Percentiles rank a stretch among this genome's conserved stretches.
These are phyloP conservation scores for Daldinia sp. DNA, from an alignment of 2,329 filamentous ascomycete genomes.

Conservation along the genomic window DNA sequence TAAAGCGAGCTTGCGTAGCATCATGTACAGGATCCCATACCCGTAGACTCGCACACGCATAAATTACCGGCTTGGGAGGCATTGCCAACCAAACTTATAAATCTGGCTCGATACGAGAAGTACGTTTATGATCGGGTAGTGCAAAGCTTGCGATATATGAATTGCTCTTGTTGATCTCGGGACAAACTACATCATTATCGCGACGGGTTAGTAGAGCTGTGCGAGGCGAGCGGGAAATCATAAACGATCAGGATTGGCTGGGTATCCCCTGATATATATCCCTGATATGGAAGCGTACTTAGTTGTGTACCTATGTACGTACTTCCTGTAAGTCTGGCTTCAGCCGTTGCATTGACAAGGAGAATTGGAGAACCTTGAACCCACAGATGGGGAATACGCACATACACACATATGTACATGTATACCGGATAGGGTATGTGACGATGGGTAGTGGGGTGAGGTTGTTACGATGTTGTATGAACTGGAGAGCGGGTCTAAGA, in stretches of 20 bases:
- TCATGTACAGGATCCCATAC: constrained; percentile 31
- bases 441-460: constrained; percentile 44
- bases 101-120: constrained; percentile 28
- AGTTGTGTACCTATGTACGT: constrained; percentile 14
- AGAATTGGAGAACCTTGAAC: constrained; percentile 36
- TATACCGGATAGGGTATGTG: constrained; percentile 10
- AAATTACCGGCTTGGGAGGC: constrained; percentile 19
- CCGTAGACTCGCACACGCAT: constrained; percentile 29
- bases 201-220: constrained; percentile 37
- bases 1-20: constrained; percentile 41
- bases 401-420: background rate
- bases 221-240: constrained; percentile 37
- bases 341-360: constrained; percentile 40
- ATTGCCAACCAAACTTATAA: constrained; percentile 23
- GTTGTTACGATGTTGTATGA: constrained; percentile 39
- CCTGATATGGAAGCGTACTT: constrained; percentile 22
- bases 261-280: constrained; percentile 24
- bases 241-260: constrained; percentile 41
- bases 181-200: constrained; percentile 24
- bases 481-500: constrained; percentile 41
- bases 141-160: constrained; percentile 36
- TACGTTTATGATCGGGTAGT: constrained; percentile 29
- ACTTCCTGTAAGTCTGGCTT: constrained; percentile 41
- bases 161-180: constrained; percentile 44
- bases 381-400: background rate